Evolutionary conservation across 371 early-diverging fungal genomes (phyloP).

Genomic region (Rhizopus stolonifer): DNA sequence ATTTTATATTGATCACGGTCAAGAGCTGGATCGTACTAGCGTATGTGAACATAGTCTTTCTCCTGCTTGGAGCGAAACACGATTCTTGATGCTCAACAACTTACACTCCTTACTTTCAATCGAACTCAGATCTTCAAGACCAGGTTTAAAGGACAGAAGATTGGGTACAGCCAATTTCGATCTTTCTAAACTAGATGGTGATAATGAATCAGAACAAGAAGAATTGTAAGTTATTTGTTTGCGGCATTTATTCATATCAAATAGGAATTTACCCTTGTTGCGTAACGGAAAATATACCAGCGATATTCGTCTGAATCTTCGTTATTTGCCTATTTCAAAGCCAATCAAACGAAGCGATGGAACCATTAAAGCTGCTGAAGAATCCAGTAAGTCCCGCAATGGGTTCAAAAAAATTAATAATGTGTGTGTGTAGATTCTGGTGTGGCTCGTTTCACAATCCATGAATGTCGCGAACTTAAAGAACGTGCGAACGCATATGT

Average conservation of each 20-base stretch:
- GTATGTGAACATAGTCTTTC: slow-evolving; percentile 57
- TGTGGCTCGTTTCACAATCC: slow-evolving; percentile 48
- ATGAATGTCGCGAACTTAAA: slow-evolving; percentile 49
- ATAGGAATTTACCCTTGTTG: slow-evolving; percentile 32
- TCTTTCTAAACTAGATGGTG: slow-evolving; percentile 54
- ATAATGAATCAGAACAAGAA: slow-evolving; percentile 37
- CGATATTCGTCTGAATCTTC: slow-evolving; percentile 56
- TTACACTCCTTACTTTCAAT: slow-evolving; percentile 52
- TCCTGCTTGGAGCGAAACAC: slow-evolving; percentile 64
- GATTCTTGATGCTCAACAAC: slow-evolving; percentile 56
- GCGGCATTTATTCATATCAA: not conserved
- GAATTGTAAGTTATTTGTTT: slow-evolving; percentile 36
- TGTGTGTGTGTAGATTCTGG: slow-evolving; percentile 42
- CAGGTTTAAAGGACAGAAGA: slow-evolving; percentile 36
- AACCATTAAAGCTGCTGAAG: slow-evolving; percentile 47
- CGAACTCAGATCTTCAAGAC: slow-evolving; percentile 37
- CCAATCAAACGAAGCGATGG: slow-evolving; percentile 47
- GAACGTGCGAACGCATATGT: slow-evolving; percentile 39
- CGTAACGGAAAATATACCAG: slow-evolving; percentile 55
- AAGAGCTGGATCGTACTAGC: slow-evolving; percentile 67
- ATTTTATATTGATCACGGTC: slow-evolving; percentile 73
- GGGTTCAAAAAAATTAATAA: not conserved
- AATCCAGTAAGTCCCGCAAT: slow-evolving; percentile 62
- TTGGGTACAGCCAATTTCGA: slow-evolving; percentile 54
- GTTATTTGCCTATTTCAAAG: slow-evolving; percentile 63